Evolutionary conservation across 805 yeast genomes (phyloP).

Genomic region (Ogataea thermomethanolica): DNA sequence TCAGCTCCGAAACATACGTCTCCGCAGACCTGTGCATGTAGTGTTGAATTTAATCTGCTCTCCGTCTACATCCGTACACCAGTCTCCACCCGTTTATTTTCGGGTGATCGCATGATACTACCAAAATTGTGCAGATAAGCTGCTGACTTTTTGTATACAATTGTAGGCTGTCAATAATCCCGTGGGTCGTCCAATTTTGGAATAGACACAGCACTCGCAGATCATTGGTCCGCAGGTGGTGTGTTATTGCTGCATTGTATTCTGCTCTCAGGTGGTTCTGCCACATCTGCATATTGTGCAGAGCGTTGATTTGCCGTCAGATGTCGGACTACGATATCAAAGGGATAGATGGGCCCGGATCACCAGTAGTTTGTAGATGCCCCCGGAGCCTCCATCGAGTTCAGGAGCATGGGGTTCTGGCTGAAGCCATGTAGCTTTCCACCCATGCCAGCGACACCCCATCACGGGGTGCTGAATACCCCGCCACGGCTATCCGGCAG

Average conservation of each 20-base stretch:
- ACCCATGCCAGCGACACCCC: background rate
- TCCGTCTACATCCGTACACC: constrained; percentile 5
- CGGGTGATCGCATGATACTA: constrained; percentile 7
- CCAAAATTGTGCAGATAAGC: constrained; percentile 1
- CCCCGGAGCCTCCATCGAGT: too few relatives aligned
- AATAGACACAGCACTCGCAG: background rate
- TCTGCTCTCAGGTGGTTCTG: too few relatives aligned
- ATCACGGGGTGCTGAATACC: constrained; percentile 8
- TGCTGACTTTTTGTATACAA: background rate
- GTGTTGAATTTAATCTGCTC: background rate
- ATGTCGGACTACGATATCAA: too few relatives aligned
- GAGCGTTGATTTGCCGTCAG: too few relatives aligned
- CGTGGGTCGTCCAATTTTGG: background rate
- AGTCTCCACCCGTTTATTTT: constrained; percentile 1
- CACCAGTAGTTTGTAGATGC: too few relatives aligned
- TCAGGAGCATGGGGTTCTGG: background rate
- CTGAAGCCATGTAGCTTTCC: background rate
- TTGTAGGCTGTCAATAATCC: background rate
- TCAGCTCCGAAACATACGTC: constrained; percentile 2
- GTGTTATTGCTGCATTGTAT: background rate
- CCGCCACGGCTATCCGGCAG: constrained; percentile 11
- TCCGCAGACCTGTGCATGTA: constrained; percentile 1
- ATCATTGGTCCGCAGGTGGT: background rate
- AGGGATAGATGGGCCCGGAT: too few relatives aligned
- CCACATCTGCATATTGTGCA: too few relatives aligned